Percentiles rank a stretch among this genome's conserved stretches.
These are phyloP conservation scores for Dendrobium catenatum DNA, from an alignment of 106 monocot genomes.

Conservation along the genomic window DNA sequence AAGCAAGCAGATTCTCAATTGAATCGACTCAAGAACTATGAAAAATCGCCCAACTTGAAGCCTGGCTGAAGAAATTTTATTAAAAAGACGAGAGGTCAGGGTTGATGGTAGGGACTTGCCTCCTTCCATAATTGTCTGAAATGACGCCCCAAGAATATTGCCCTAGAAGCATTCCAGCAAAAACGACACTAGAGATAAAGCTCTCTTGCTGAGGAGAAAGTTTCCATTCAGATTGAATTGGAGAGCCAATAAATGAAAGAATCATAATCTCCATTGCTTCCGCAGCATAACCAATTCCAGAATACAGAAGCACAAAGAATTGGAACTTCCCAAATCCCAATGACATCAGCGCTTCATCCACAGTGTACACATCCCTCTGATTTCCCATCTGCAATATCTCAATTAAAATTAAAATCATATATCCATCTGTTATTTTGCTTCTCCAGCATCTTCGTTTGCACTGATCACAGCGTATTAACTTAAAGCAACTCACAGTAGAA, in stretches of 20 bases:
- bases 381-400: conserved; percentile 24
- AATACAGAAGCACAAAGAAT: conserved; percentile 42
- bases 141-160: conserved; percentile 58
- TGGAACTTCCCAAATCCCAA: conserved; percentile 72
- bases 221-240: conserved; percentile 44
- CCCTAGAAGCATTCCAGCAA: conserved; percentile 59
- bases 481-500: no score
- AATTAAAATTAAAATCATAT: no score
- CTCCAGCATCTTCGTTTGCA: no score
- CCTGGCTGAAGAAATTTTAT: background rate
- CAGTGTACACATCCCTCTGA: conserved; percentile 18
- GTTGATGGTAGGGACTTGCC: conserved; percentile 11
- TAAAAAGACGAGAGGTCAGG: background rate
- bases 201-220: conserved; percentile 46
- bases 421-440: no score
- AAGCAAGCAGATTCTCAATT: background rate
- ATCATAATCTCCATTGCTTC: conserved; percentile 90
- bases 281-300: conserved; percentile 55
- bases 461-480: no score
- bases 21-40: background rate
- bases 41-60: background rate
- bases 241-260: conserved; percentile 62
- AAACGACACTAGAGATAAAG: conserved; percentile 61
- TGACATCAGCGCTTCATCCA: conserved; percentile 48
- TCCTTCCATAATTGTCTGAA: conserved; percentile 60